Evolutionary conservation across 176 grass and related monocot species (phyloP).

Genomic region (Thinopyrum elongatum): DNA sequence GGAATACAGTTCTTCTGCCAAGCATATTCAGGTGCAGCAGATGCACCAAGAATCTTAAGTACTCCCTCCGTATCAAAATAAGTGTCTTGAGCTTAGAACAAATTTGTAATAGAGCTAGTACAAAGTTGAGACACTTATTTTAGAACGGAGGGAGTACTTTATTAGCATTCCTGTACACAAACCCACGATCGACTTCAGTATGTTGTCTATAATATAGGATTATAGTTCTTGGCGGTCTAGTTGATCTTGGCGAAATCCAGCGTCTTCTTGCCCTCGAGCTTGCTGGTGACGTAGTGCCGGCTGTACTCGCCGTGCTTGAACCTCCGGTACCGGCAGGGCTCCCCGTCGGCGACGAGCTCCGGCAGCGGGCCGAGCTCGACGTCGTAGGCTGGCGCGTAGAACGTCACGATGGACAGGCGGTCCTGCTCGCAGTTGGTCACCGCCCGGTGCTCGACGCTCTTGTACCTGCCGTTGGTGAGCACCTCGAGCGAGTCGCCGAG

Average conservation of each 20-base stretch:
- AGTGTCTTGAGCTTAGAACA: too few relatives aligned
- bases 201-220: background rate
- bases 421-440: slow-evolving; percentile 46
- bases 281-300: slow-evolving; percentile 81
- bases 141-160: too few relatives aligned
- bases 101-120: too few relatives aligned
- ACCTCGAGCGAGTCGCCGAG: slow-evolving; percentile 72
- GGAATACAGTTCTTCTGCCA: background rate
- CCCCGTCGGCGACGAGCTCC: slow-evolving; percentile 51
- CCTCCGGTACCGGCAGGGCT: slow-evolving; percentile 57
- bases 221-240: background rate
- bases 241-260: slow-evolving; percentile 79
- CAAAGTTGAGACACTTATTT: too few relatives aligned
- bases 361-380: slow-evolving; percentile 71
- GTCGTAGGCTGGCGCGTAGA: slow-evolving; percentile 91
- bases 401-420: slow-evolving; percentile 65
- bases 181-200: background rate
- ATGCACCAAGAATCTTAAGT: background rate
- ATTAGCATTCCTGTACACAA: background rate
- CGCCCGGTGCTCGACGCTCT: slow-evolving; percentile 89
- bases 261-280: slow-evolving; percentile 87
- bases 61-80: too few relatives aligned
- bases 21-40: background rate
- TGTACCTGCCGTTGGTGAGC: slow-evolving; percentile 84
- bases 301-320: slow-evolving; percentile 90